Conservation (phyloP, 306 rosid species). For the Dalbergia cochinchinensis region DNA sequence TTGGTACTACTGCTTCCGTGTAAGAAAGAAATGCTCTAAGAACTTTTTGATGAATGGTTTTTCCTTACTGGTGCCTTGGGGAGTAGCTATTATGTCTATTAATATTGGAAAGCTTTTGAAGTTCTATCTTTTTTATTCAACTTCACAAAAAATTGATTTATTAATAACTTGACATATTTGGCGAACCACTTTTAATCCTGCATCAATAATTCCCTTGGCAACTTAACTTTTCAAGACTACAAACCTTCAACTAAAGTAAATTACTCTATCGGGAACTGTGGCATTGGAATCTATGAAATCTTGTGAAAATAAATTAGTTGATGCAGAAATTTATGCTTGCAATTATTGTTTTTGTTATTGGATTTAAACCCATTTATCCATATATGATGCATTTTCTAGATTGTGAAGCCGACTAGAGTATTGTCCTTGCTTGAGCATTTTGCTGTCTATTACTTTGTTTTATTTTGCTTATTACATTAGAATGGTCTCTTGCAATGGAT, state of each 20-base stretch:
- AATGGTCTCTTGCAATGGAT: not conserved
- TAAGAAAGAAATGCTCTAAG: constrained; percentile 55
- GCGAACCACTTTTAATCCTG: not conserved
- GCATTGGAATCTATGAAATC: not conserved
- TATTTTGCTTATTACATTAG: not conserved
- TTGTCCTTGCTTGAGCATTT: not conserved
- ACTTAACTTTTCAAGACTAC: not conserved
- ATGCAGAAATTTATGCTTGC: constrained; percentile 10
- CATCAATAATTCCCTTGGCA: constrained; percentile 1
- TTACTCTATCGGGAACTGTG: not conserved
- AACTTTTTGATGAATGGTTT: constrained; percentile 2
- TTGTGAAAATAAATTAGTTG: constrained; percentile 4
- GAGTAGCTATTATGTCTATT: constrained; percentile 2
- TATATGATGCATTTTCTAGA: not conserved
- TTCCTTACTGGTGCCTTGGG: not conserved
- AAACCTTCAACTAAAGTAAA: not conserved
- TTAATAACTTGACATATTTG: not conserved
- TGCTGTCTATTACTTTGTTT: not conserved
- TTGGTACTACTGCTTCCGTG: constrained; percentile 93
- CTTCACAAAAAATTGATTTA: constrained; percentile 10
- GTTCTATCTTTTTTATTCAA: not conserved
- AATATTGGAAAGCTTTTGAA: not conserved
- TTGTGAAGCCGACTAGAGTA: not conserved
- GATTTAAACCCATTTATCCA: not conserved
- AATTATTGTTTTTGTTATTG: not conserved